These are phyloP conservation scores for Phytophthora ohioensis DNA, from an alignment of 352 stramenopile species.

Conservation along the genomic window DNA sequence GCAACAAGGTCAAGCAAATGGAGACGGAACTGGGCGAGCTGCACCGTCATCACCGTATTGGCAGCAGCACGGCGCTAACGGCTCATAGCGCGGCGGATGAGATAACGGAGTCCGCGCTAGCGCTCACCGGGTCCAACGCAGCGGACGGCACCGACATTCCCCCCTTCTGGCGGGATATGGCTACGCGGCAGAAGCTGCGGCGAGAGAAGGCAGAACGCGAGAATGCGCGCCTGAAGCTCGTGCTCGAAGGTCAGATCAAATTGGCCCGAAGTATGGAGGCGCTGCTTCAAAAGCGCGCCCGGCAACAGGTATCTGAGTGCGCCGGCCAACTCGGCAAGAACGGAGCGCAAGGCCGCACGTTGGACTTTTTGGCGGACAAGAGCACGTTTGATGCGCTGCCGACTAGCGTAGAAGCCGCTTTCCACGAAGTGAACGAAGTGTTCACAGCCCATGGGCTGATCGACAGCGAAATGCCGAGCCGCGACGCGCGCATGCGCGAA, in stretches of 20 bases:
- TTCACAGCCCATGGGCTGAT: slow-evolving; percentile 42
- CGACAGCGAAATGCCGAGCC: slow-evolving; percentile 13
- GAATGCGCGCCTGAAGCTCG: slow-evolving; percentile 59
- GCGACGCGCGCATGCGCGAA: slow-evolving; percentile 33
- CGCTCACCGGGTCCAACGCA: neutral
- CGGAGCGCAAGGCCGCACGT: slow-evolving; percentile 18
- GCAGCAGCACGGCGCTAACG: slow-evolving; percentile 2
- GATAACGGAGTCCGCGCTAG: slow-evolving; percentile 1
- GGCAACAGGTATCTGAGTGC: slow-evolving; percentile 32
- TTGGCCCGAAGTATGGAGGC: slow-evolving; percentile 52
- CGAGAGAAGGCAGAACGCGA: slow-evolving; percentile 51
- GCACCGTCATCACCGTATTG: slow-evolving; percentile 17
- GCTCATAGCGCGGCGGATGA: neutral
- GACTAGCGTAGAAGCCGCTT: slow-evolving; percentile 34
- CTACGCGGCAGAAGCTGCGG: slow-evolving; percentile 46
- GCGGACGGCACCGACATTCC: slow-evolving; percentile 4
- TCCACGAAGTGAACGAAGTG: slow-evolving; percentile 36
- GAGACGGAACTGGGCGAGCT: slow-evolving; percentile 40
- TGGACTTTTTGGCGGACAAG: slow-evolving; percentile 25
- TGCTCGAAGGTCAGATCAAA: slow-evolving; percentile 62
- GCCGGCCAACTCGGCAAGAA: slow-evolving; percentile 8
- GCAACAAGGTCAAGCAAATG: slow-evolving; percentile 57
- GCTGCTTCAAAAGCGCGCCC: slow-evolving; percentile 50
- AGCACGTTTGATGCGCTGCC: slow-evolving; percentile 44
- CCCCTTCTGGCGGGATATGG: slow-evolving; percentile 53